Evolutionary conservation across 192 early-diverging fungal genomes (phyloP).

Genomic region (Allomyces macrogynus): DNA sequence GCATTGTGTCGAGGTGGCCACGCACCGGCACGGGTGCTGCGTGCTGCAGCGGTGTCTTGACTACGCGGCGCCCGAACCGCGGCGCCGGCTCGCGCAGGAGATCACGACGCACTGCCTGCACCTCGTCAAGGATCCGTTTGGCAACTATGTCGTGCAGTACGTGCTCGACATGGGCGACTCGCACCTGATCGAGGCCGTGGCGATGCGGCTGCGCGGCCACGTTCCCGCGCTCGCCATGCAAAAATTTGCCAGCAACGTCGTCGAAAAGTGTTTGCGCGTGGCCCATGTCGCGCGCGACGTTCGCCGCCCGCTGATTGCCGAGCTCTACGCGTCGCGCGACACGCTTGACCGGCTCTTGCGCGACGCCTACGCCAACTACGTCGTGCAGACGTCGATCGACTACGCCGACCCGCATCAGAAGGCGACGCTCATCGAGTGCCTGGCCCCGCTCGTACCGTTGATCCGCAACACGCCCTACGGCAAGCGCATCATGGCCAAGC

Average conservation of each 20-base stretch:
- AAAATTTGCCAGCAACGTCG: conserved; percentile 82
- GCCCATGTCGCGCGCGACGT: conserved; percentile 36
- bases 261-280: conserved; percentile 84
- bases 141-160: conserved; percentile 86
- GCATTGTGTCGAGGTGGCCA: conserved; percentile 65
- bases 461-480: conserved; percentile 78
- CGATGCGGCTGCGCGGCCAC: conserved; percentile 51
- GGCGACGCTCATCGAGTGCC: conserved; percentile 49
- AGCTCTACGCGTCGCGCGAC: conserved; percentile 32
- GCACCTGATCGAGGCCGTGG: conserved; percentile 45
- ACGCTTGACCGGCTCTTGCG: conserved; percentile 59
- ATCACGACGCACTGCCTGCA: conserved; percentile 49
- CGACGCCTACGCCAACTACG: conserved; percentile 79
- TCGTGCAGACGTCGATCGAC: conserved; percentile 45
- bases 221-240: conserved; percentile 61
- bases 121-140: conserved; percentile 74
- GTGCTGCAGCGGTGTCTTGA: conserved; percentile 82
- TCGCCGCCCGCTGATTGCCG: conserved; percentile 45
- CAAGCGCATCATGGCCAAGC: conserved; percentile 66
- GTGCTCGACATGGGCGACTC: conserved; percentile 56
- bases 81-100: conserved; percentile 52
- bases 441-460: conserved; percentile 51
- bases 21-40: conserved; percentile 78
- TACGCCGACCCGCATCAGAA: neutral
- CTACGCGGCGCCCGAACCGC: conserved; percentile 47